Base-by-base conservation (phyloP, 805 yeast species). In the Blastobotrys muscicola region DNA sequence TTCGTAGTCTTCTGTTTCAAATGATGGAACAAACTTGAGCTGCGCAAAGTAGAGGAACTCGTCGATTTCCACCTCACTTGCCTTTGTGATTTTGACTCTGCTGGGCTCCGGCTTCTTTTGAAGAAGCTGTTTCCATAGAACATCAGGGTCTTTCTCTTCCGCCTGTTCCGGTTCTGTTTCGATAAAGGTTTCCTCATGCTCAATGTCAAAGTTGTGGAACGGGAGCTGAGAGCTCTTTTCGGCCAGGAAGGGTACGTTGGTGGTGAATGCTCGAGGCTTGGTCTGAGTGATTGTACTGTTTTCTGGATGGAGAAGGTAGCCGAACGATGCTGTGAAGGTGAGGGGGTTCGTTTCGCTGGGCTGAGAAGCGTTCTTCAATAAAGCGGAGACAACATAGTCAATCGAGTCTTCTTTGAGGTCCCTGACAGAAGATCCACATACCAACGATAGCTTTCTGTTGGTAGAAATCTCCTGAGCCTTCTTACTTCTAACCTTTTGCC, bases 1-100 rank as follows among this genome's bases (percentile, higher is more conserved):
- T 40, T 60, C 53, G 43, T 60, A 56, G 15, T 54, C 44, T 15
- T 46, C 44, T 8, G 43, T 13, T 7, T 8, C 38, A 5, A 35
- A 10, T 16, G 70, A 61, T 1, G 79, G 78, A 7, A 67, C 52
- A 42, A 74, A 69, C 50, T 66, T 68, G 45, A 75, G 46, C 51
- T 74, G 78, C 10, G 70, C 61, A 32, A 60, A 54, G 49, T 70
- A 68, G 3, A 54, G 39, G 37, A 34, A 39, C 29, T 36, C 33
- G 15, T 14, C 36, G 13, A 30, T 8, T 13, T 29, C 45, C 13
- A 37, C 44, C 41, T 31, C 43, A 20, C 15, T 8, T 14, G 26
- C 15, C 33, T 33, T 40, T 35, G 37, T 14, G 13, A 10, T 33
- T 34, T 14, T 33, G 44, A 23, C 14, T 26, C 12, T 29, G 12